A percentile compares a stretch with the other conserved stretches of the same genome.
Evolutionary conservation across 2,329 filamentous ascomycete species (phyloP).

Genomic region (Pseudocercospora fijiensis): DNA sequence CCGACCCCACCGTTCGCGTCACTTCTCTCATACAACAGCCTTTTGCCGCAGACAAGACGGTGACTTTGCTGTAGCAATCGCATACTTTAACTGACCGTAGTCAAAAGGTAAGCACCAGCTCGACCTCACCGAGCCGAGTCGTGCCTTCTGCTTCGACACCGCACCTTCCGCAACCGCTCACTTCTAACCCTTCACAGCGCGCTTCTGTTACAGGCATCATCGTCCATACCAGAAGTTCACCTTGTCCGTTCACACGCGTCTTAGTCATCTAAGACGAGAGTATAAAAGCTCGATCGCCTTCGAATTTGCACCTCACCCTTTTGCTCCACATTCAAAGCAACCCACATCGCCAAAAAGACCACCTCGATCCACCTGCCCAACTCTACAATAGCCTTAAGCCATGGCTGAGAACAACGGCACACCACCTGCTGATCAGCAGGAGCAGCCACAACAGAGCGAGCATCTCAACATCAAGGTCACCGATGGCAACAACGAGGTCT

Average conservation of each 20-base stretch:
- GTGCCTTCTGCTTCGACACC: constrained; percentile 3
- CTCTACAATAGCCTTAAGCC: constrained; percentile 49
- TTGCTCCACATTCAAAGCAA: constrained; percentile 10
- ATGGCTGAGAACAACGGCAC: constrained; percentile 48
- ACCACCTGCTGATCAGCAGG: constrained; percentile 40
- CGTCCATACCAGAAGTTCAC: constrained; percentile 4
- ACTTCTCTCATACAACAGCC: constrained; percentile 2
- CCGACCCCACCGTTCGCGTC: constrained; percentile 5
- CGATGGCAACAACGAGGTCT: constrained; percentile 99
- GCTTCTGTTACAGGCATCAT: constrained; percentile 14
- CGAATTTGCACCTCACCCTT: constrained; percentile 7
- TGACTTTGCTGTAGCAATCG: not conserved
- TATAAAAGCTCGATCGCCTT: constrained; percentile 23
- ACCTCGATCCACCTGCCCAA: constrained; percentile 35
- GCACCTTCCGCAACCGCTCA: constrained; percentile 5
- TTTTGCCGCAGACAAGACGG: not conserved
- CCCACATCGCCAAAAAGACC: constrained; percentile 6
- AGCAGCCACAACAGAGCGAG: constrained; percentile 56
- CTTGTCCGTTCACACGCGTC: constrained; percentile 11
- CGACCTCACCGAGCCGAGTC: not conserved
- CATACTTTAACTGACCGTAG: not conserved
- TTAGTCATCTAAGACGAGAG: constrained; percentile 23
- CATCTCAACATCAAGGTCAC: constrained; percentile 99
- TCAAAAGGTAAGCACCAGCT: constrained; percentile 6
- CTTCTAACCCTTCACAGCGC: constrained; percentile 18